Base-by-base conservation (phyloP, 352 stramenopile species). In the Phytophthora pisi region DNA sequence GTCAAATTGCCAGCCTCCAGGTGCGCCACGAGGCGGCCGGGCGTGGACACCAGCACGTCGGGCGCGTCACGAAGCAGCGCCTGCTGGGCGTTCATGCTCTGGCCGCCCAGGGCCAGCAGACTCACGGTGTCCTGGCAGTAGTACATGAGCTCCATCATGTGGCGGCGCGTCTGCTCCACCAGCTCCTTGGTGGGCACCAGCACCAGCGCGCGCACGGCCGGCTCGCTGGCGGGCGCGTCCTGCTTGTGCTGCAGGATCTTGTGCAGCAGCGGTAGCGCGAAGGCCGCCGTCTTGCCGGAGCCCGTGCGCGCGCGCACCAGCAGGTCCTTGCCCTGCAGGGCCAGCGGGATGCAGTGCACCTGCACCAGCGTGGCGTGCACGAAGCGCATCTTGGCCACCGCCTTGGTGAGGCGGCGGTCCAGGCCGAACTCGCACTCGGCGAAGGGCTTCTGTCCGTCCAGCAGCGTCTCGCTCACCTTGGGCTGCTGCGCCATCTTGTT, bases 171-270 rank as follows among this genome's bases (percentile, higher is more conserved):
- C 84, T 99, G 98, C 51, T 98, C 94, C 65, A 98, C 97, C 28
- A 99, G 84, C 82, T 99, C 98, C 64, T 97, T 92, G 7, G 98
- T 99, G 5, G 98, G 98, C 57, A 99, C 96, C 36, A 99, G 84
- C 60, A 99, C 91, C 5, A 99, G 83, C 24, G 88, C 93, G 47
- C 88, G 88, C 31, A 94, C 78, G 0, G 71, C 75, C 8, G 80
- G 75, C 42, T 88, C 76, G 6, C 63, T 57, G 3, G 54, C 59
- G 18, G 63, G 70, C 26, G 79, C 64, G 55, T 93, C 72, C 59
- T 89, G 64, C 64, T 97, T 97, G 56, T 81, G 78, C 66, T 87
- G 72, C 55, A 98, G 68, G 18, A 98, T 84, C 77, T 98, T 98
- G 74, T 98, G 92, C 57, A 98, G 67, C 28, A 98, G 65, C 23